Evolutionary conservation across 768 basidiomycete species (phyloP), one percentile per base, ranked within the genome.

Genomic region (Leccinum aurantiacum): DNA sequence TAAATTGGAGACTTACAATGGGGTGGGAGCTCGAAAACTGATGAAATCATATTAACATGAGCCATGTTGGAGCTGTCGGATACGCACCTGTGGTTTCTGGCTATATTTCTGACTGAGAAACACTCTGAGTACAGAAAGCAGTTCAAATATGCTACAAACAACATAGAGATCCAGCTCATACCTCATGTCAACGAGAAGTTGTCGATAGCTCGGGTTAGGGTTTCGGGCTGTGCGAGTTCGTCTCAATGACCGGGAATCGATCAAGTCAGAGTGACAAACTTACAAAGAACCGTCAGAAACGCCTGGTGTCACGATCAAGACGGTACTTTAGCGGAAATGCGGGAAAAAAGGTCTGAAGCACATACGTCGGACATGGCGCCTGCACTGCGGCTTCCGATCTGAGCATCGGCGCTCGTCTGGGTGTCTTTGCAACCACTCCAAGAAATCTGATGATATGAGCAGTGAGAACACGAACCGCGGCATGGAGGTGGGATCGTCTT

Each of bases 361-460:
- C 86, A 31, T 66, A 90, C 89, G 69, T 79, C 86, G 73, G 86
- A 90, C 90, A 92, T 92, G 7, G 90, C 90, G 51, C 90, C 90
- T 6, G 86, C 87, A 8, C 84, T 88, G 31, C 80, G 73, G 4
- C 88, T 89, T 11, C 80, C 77, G 69, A 91, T 87, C 46, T 78
- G 75, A 4, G 89, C 83, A 67, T 92, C 90, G 17, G 90, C 90
- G 65, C 89, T 91, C n/a, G 89, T 91, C 71, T 91, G 89, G 15
- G 84, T 79, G 69, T 91, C 90, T 63, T 88, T 89, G 72, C 90
- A 90, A 27, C 89, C 90, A 68, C 88, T 89, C 82, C 86, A 91
- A n/a, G 87, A 88, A n/a, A 91, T 88, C 90, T 91, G 15, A 44
- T 8, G 13, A 29, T 33, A 38, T 53, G 6, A 27, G 17, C 15